A percentile compares a stretch with the other conserved stretches of the same genome.
Evolutionary conservation across 192 early-diverging fungal species (phyloP).

Genomic region (Backusella psychrophila): DNA sequence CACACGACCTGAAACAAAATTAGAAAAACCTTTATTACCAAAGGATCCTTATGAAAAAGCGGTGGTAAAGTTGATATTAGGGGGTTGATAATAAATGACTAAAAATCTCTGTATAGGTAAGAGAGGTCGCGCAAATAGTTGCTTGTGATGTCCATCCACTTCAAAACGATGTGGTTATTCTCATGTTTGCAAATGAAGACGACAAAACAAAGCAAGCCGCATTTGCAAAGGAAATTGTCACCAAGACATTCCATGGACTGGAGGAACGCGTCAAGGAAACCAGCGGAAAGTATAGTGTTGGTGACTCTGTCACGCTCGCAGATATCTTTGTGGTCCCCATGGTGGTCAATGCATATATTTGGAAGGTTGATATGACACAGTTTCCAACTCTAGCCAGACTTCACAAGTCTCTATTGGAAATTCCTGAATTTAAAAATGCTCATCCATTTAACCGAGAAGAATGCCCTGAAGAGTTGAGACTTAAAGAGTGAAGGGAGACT

Average conservation of each 20-base stretch:
- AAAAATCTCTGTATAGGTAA: slow-evolving; percentile 43
- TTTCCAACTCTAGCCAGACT: slow-evolving; percentile 71
- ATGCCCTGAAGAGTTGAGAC: slow-evolving; percentile 57
- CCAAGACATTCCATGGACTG: slow-evolving; percentile 60
- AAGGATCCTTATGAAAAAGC: slow-evolving; percentile 62
- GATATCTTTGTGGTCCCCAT: slow-evolving; percentile 81
- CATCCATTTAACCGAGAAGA: slow-evolving; percentile 64
- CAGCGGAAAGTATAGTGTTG: slow-evolving; percentile 74
- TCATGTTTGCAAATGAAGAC: slow-evolving; percentile 50
- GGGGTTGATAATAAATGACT: neutral
- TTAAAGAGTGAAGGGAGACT: neutral
- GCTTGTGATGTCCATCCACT: slow-evolving; percentile 85
- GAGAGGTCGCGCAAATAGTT: slow-evolving; percentile 69
- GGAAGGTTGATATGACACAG: slow-evolving; percentile 62
- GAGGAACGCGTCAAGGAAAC: slow-evolving; percentile 63
- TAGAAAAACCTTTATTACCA: slow-evolving; percentile 66
- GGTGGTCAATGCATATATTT: slow-evolving; percentile 72
- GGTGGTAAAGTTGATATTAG: slow-evolving; percentile 30
- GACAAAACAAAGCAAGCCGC: slow-evolving; percentile 46
- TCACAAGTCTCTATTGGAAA: slow-evolving; percentile 44
- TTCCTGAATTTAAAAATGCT: slow-evolving; percentile 65
- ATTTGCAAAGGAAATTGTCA: slow-evolving; percentile 59
- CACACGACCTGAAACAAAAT: neutral
- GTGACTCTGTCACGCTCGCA: slow-evolving; percentile 80
- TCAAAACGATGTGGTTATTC: slow-evolving; percentile 69